These are phyloP conservation scores for Comarum palustre DNA, from an alignment of 306 rosid species.

Conservation along the genomic window DNA sequence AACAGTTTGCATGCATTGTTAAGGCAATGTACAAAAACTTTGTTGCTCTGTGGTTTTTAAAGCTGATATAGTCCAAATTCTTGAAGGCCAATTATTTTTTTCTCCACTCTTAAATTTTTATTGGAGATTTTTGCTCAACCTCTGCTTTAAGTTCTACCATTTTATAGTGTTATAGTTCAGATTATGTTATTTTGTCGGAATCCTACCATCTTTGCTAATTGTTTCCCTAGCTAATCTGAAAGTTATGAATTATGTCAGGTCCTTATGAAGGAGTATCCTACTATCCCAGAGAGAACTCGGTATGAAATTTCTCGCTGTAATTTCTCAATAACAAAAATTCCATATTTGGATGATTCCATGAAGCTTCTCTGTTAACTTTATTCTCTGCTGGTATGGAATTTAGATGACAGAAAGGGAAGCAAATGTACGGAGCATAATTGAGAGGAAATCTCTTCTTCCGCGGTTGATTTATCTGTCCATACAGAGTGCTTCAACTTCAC, in stretches of 20 bases:
- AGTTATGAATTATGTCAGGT: conserved; percentile 46
- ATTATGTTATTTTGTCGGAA: not conserved
- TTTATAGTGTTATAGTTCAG: no score
- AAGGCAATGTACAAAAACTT: no score
- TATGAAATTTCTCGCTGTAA: conserved; percentile 26
- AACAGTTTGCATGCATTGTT: no score
- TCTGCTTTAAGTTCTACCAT: not conserved
- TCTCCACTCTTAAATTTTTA: not conserved
- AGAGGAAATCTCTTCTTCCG: conserved; percentile 87
- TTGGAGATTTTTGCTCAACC: not conserved
- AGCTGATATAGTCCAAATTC: not conserved
- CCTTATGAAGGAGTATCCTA: conserved; percentile 78
- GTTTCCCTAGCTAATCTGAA: conserved; percentile 13
- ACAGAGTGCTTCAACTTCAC: conserved; percentile 63
- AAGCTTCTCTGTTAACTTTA: not conserved
- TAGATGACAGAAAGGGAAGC: conserved; percentile 65
- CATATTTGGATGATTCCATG: not conserved
- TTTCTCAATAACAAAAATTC: not conserved
- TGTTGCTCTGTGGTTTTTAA: not conserved
- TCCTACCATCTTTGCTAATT: not conserved
- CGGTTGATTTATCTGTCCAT: conserved; percentile 85
- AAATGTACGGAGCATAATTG: conserved; percentile 56
- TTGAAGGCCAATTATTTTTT: not conserved
- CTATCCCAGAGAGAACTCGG: conserved; percentile 64
- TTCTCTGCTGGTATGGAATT: conserved; percentile 34